Evolutionary conservation across 768 basidiomycete species (phyloP), one percentile per base, ranked within the genome.

Genomic region (Russula compacta): DNA sequence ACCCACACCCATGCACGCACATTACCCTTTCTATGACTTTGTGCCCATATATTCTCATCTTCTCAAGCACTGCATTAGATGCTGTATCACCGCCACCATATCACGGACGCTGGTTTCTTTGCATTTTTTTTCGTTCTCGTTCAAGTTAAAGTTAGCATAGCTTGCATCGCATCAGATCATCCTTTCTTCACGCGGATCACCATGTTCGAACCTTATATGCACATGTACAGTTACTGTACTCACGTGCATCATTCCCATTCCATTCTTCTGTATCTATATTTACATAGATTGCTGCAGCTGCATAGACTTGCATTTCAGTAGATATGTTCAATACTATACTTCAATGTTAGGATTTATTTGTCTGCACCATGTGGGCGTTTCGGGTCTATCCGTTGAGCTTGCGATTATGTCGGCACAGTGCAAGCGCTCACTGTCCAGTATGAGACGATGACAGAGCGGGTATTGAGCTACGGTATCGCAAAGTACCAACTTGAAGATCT

Each of bases 261-360:
- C 53, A 60, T 60, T 60, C 47, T 54, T 49, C 40, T 38, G 24
- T 17, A 6, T 21, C 36, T 21, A 57, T 50, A 40, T 52, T 33
- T 38, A 29, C 24, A 29, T 39, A 1, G n/a, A 7, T 56, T 17
- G 35, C 19, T 39, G 33, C 10, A 52, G 38, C 55, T 42, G 53
- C 56, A 9, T 33, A 33, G 12, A 32, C 42, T 53, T 58, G 4
- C 19, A 43, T 6, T 6, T 36, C 24, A 29, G 24, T 29, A 29
- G 24, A 2, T 32, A 2, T 32, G 17, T 43, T 43, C 6, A n/a
- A n/a, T n/a, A n/a, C n/a, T n/a, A 7, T 10, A 17, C 17, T n/a
- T n/a, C 43, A 43, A 43, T 19, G 15, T 43, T 42, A 46, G 15
- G 42, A 46, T 52, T 39, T 1, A 42, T 17, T 42, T 29, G 24